Evolutionary conservation across 176 grass and related monocot species (phyloP), one percentile per base, ranked within the genome.

Genomic region (Oryza glaberrima): DNA sequence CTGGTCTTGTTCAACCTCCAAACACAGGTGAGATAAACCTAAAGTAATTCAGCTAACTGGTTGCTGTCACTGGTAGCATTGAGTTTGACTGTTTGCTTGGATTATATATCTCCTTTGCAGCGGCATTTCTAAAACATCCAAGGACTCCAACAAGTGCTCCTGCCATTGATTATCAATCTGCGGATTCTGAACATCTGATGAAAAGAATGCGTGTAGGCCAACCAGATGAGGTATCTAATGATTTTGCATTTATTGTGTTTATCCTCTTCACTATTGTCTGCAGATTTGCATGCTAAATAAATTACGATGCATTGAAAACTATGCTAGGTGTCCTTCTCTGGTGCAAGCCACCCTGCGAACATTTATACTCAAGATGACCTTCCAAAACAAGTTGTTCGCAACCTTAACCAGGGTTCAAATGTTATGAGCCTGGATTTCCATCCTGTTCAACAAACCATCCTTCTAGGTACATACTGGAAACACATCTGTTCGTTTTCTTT

Each of bases 371-470:
- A 94, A 96, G 97, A 99, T 66, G 97, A 99, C 82, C 86, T 99
- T 77, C 97, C 97, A 5, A 99, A 99, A 79, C 94, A 89, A 83
- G 36, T 96, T 43, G 86, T 91, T 75, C 89, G 94, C 38, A 91
- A 86, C 77, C 92, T 99, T 79, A 94, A 88, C 90, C 97, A 99
- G 81, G 97, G 97, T 77, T 94, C 97, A 58, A 99, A 91, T 86
- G 97, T 99, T 60, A 91, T 92, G 94, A 99, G 97, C 91, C 81
- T 99, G 79, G 97, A 99, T 87, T 99, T 99, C 76, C 94, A 99
- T 73, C 97, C 94, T 20, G 61, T 85, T 68, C 97, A 99, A 81
- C 97, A 99, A 84, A 99, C 97, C 81, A 90, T 99, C 86, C 97
- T 99, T 92, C 77, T 99, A 89, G 97, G 97, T 99, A 76, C 65